Conservation (phyloP, 352 stramenopile genomes). For the Vaucheria bursata region DNA sequence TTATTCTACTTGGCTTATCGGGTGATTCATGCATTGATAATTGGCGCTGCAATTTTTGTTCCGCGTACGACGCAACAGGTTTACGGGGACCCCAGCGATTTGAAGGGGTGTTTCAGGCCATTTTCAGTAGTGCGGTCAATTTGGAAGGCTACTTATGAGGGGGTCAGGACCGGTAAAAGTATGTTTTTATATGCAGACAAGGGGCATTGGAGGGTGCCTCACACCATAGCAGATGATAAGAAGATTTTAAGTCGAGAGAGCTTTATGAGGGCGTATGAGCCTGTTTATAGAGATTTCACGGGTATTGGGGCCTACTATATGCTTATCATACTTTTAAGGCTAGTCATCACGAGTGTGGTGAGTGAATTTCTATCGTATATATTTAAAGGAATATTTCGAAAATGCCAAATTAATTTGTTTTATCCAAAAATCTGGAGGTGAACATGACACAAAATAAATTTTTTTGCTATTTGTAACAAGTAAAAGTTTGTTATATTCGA, state of each 20-base stretch:
- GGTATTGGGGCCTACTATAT: neutral
- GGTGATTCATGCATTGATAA: neutral
- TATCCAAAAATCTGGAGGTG: too few species aligned
- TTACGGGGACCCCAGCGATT: neutral
- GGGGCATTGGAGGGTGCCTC: constrained; percentile 3
- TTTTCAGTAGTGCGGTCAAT: neutral
- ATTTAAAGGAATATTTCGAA: too few species aligned
- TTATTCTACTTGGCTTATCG: neutral
- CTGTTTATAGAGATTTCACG: neutral
- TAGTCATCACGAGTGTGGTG: neutral
- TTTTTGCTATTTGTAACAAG: too few species aligned
- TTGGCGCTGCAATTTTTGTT: neutral
- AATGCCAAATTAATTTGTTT: too few species aligned
- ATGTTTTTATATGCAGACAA: neutral
- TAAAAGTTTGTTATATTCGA: too few species aligned
- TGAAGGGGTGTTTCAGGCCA: neutral
- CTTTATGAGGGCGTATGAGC: constrained; percentile 2
- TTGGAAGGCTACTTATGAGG: neutral
- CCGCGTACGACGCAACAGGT: neutral
- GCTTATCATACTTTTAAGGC: neutral
- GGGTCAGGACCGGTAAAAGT: neutral
- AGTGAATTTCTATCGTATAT: too few species aligned
- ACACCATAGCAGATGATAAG: neutral
- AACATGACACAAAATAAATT: too few species aligned
- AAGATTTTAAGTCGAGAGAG: neutral